These are phyloP conservation scores for Laetiporus sulphureus DNA, from an alignment of 1,284 basidiomycete genomes.

Conservation along the genomic window DNA sequence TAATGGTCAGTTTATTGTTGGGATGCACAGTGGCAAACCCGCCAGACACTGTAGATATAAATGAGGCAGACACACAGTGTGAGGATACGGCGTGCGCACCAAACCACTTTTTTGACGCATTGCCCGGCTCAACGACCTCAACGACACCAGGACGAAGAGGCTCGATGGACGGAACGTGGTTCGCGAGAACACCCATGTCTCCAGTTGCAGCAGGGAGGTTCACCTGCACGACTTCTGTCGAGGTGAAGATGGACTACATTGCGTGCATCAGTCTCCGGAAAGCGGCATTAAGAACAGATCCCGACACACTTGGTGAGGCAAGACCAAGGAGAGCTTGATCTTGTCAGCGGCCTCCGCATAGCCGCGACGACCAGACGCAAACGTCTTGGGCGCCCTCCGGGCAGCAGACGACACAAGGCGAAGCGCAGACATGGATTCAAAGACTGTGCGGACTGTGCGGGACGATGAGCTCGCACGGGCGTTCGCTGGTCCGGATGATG, in stretches of 20 bases:
- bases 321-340: slow-evolving; percentile 83
- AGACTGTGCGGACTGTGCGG: slow-evolving; percentile 14
- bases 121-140: slow-evolving; percentile 82
- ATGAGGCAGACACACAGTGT: background rate
- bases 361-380: slow-evolving; percentile 59
- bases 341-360: slow-evolving; percentile 88
- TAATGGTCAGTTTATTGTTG: slow-evolving; percentile 95
- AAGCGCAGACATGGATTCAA: slow-evolving; percentile 61
- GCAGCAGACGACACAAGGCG: slow-evolving; percentile 61
- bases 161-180: slow-evolving; percentile 94
- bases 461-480: slow-evolving; percentile 18
- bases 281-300: slow-evolving; percentile 7
- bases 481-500: slow-evolving; percentile 11
- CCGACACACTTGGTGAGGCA: slow-evolving; percentile 84
- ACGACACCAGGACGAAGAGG: slow-evolving; percentile 88
- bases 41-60: slow-evolving; percentile 69
- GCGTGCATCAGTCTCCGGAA: slow-evolving; percentile 11
- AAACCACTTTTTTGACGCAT: slow-evolving; percentile 89
- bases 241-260: slow-evolving; percentile 77
- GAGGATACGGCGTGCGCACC: slow-evolving; percentile 50
- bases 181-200: slow-evolving; percentile 97
- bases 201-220: slow-evolving; percentile 91
- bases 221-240: slow-evolving; percentile 87
- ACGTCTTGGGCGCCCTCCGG: slow-evolving; percentile 49
- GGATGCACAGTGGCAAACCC: slow-evolving; percentile 98